Conservation (phyloP, 192 early-diverging fungal species). For the Oehlia diaphana region DNA sequence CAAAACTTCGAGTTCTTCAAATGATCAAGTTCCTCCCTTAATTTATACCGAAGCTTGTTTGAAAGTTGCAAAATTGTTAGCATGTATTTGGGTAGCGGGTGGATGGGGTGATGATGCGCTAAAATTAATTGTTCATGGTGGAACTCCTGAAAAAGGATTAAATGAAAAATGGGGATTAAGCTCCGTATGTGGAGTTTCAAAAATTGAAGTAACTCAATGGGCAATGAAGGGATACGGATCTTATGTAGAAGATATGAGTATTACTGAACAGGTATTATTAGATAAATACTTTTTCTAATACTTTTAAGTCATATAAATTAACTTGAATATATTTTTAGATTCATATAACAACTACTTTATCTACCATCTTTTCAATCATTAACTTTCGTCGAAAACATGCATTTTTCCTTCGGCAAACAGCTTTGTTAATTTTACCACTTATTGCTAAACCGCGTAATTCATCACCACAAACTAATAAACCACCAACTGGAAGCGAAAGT, state of each 20-base stretch:
- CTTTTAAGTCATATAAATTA: not conserved
- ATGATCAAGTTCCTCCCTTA: slow-evolving; percentile 53
- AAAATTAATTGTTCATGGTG: slow-evolving; percentile 36
- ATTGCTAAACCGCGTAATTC: slow-evolving; percentile 41
- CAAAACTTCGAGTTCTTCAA: slow-evolving; percentile 44
- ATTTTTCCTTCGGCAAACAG: slow-evolving; percentile 67
- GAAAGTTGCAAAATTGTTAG: slow-evolving; percentile 66
- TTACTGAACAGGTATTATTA: slow-evolving; percentile 58
- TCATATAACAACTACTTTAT: slow-evolving; percentile 52
- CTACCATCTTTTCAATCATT: slow-evolving; percentile 59
- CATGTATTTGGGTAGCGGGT: slow-evolving; percentile 41
- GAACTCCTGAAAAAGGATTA: slow-evolving; percentile 4
- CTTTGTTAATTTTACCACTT: slow-evolving; percentile 45
- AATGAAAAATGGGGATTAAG: slow-evolving; percentile 39
- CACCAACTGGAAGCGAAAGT: slow-evolving; percentile 35
- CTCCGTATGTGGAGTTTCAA: slow-evolving; percentile 43
- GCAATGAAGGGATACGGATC: slow-evolving; percentile 54
- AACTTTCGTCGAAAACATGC: slow-evolving; percentile 66
- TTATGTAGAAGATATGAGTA: slow-evolving; percentile 54
- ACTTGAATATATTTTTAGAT: slow-evolving; percentile 32
- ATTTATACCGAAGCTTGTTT: slow-evolving; percentile 67
- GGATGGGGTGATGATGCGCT: slow-evolving; percentile 43
- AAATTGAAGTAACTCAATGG: slow-evolving; percentile 65
- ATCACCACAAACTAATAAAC: slow-evolving; percentile 31
- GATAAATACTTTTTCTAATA: not conserved